Percentiles rank a stretch among this genome's conserved stretches.
Conservation (phyloP, 1,284 basidiomycete species). For the Puccinia horiana region DNA sequence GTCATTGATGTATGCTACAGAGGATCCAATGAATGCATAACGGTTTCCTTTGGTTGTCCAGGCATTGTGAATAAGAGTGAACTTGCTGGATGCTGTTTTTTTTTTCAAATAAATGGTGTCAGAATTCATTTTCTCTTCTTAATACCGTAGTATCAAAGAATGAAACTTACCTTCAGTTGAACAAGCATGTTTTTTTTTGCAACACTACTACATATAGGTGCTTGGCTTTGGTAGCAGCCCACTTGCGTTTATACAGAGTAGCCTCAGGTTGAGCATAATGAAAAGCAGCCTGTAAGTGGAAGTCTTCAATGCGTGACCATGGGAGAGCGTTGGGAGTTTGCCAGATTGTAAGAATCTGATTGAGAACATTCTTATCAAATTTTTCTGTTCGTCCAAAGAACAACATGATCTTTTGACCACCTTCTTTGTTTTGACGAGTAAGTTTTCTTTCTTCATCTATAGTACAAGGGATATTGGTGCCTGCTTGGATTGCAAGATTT, state of each 20-base stretch:
- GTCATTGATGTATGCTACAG: slow-evolving; percentile 23
- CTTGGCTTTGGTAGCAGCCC: slow-evolving; percentile 21
- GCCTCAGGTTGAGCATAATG: slow-evolving; percentile 13
- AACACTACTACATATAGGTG: slow-evolving; percentile 13
- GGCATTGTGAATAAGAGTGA: slow-evolving; percentile 20
- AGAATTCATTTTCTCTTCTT: not conserved
- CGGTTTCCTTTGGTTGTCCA: slow-evolving; percentile 37
- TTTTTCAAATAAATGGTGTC: not conserved
- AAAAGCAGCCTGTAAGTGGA: slow-evolving; percentile 11
- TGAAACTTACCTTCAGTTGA: not conserved
- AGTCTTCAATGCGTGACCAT: slow-evolving; percentile 19
- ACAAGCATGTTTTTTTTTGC: not conserved
- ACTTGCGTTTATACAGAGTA: slow-evolving; percentile 11
- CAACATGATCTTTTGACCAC: not conserved
- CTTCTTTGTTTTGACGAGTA: not conserved
- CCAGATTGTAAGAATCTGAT: slow-evolving; percentile 28
- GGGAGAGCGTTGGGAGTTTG: slow-evolving; percentile 23
- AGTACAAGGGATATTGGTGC: slow-evolving; percentile 1
- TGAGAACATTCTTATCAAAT: too few species aligned
- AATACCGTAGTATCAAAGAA: too few species aligned
- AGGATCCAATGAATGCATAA: slow-evolving; percentile 16
- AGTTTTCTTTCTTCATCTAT: not conserved
- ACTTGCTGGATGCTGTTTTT: slow-evolving; percentile 13
- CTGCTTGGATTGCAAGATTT: slow-evolving; percentile 8
- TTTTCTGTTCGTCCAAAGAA: slow-evolving; percentile 13